Evolutionary conservation across 306 rosid species (phyloP).

Genomic region (Trifolium repens): DNA sequence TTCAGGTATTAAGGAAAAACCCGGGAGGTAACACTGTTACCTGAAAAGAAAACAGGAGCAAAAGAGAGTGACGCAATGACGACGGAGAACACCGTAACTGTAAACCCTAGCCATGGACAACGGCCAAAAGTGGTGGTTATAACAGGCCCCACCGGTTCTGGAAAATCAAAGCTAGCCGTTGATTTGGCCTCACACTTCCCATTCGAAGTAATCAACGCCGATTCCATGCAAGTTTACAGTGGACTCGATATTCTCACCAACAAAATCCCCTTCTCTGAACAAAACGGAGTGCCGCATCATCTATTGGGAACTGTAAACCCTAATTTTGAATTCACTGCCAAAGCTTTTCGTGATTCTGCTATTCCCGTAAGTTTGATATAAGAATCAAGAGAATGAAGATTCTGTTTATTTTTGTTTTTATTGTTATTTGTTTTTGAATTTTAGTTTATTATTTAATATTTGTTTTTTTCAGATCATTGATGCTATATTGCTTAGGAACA

Average conservation of each 20-base stretch:
- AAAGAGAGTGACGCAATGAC: slow-evolving; percentile 24
- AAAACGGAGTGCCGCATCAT: slow-evolving; percentile 83
- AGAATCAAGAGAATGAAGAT: background rate
- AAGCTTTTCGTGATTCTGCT: slow-evolving; percentile 77
- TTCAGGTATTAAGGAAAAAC: too few species aligned
- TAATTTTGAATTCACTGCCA: slow-evolving; percentile 77
- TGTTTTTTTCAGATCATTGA: slow-evolving; percentile 62
- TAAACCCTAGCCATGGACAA: slow-evolving; percentile 47
- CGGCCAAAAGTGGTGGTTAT: slow-evolving; percentile 59
- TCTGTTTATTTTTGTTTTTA: background rate
- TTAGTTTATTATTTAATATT: background rate
- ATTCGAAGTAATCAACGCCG: slow-evolving; percentile 84
- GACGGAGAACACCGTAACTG: slow-evolving; percentile 32
- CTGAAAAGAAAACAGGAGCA: background rate
- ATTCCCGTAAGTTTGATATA: slow-evolving; percentile 54
- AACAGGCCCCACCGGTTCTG: slow-evolving; percentile 90
- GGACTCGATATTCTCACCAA: slow-evolving; percentile 93
- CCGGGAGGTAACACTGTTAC: background rate
- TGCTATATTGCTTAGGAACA: slow-evolving; percentile 66
- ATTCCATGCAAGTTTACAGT: slow-evolving; percentile 89
- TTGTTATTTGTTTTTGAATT: background rate
- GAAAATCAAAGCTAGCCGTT: slow-evolving; percentile 81
- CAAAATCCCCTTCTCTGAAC: slow-evolving; percentile 67
- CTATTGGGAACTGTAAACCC: slow-evolving; percentile 78
- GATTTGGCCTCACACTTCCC: slow-evolving; percentile 79